Conservation (phyloP, 2,329 filamentous ascomycete genomes). For the Mycocentrospora acerina region DNA sequence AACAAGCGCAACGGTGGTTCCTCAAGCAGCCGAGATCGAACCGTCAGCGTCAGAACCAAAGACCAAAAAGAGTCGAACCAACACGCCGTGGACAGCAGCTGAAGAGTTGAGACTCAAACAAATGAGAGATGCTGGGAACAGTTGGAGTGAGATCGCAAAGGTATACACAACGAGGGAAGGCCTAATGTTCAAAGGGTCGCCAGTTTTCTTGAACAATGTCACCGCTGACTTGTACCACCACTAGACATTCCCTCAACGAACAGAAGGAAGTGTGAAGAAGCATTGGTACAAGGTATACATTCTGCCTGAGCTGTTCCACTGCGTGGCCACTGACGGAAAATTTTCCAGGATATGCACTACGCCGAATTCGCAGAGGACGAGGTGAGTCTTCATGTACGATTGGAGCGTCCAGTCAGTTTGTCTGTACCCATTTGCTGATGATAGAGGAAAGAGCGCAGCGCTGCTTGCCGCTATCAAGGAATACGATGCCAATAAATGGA, state of each 20-base stretch:
- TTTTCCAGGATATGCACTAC: constrained; percentile 90
- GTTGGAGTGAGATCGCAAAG: constrained; percentile 98
- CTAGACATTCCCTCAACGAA: constrained; percentile 86
- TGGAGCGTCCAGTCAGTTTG: constrained; percentile 3
- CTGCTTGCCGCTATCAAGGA: constrained; percentile 95
- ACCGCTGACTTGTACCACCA: constrained; percentile 20
- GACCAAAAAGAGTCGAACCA: constrained; percentile 93
- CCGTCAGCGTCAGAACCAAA: constrained; percentile 39
- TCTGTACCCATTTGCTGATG: constrained; percentile 25
- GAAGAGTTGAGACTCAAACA: constrained; percentile 91
- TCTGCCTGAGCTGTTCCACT: constrained; percentile 11
- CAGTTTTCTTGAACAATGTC: too few relatives aligned
- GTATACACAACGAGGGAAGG: constrained; percentile 49
- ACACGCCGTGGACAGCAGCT: constrained; percentile 95
- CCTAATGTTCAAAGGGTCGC: too few relatives aligned
- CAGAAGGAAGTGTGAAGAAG: constrained; percentile 98
- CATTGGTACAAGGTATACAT: constrained; percentile 92
- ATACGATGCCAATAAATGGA: constrained; percentile 99
- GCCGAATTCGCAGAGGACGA: constrained; percentile 98
- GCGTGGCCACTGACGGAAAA: constrained; percentile 23
- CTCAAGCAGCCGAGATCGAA: constrained; percentile 24
- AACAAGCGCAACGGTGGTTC: constrained; percentile 25
- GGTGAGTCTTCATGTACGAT: constrained; percentile 53
- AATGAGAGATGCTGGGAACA: constrained; percentile 90
- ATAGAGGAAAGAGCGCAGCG: constrained; percentile 64